phyloP scores from a whole-genome alignment of 257 asterid genomes.

The Salvia rosmarinus region DNA sequence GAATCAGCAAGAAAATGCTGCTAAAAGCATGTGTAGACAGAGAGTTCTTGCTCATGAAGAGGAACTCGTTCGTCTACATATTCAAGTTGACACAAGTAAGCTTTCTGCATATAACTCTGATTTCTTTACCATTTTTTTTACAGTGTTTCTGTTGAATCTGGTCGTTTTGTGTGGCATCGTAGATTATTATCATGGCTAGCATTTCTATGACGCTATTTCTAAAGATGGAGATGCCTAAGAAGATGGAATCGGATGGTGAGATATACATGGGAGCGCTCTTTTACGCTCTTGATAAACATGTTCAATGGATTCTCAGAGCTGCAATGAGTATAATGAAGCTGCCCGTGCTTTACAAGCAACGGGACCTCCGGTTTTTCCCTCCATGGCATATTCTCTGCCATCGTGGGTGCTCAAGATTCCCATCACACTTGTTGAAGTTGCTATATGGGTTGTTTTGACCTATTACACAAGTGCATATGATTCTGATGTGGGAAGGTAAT shows the following conservation, averaged over 20 bases:
- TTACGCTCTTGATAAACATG: constrained; percentile 59
- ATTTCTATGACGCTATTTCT: constrained; percentile 68
- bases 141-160: too few species aligned
- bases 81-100: constrained; percentile 76
- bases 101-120: neutral
- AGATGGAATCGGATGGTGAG: constrained; percentile 55
- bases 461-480: constrained; percentile 67
- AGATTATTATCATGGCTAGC: constrained; percentile 63
- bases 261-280: constrained; percentile 74
- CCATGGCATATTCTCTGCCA: constrained; percentile 83
- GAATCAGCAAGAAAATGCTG: constrained; percentile 72
- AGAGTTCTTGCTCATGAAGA: constrained; percentile 69
- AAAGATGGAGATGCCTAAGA: constrained; percentile 56
- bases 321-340: constrained; percentile 71
- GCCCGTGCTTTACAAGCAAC: constrained; percentile 81
- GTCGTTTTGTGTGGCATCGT: constrained; percentile 28
- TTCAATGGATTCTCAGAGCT: constrained; percentile 80
- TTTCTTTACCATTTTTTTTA: neutral
- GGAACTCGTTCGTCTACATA: constrained; percentile 73
- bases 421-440: constrained; percentile 54
- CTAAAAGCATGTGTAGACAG: constrained; percentile 68
- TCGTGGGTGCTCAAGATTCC: constrained; percentile 72
- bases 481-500: constrained; percentile 56
- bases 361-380: constrained; percentile 73
- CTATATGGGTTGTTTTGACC: constrained; percentile 53